Percentiles rank a stretch among this genome's conserved stretches.
phyloP scores from a whole-genome alignment of 1,284 basidiomycete genomes.

The Farysia itapuensis region DNA sequence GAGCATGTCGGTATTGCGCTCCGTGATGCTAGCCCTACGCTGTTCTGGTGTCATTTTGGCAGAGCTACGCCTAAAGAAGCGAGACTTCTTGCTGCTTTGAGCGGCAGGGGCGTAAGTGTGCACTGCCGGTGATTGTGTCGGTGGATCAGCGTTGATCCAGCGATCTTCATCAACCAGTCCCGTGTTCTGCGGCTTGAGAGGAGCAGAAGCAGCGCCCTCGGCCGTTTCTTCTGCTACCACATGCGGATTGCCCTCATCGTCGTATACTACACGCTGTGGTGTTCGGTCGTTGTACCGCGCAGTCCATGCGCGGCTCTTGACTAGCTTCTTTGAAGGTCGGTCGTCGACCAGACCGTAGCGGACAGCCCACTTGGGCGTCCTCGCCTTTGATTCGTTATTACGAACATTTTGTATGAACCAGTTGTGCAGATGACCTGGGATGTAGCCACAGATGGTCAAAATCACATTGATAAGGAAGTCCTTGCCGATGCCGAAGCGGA shows the following conservation, averaged over 20 bases:
- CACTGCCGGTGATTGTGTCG: no score
- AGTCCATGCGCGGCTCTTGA: constrained; percentile 39
- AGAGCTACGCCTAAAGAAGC: no score
- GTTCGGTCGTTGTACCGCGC: constrained; percentile 31
- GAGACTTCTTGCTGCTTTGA: no score
- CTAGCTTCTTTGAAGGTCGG: constrained; percentile 9
- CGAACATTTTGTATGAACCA: constrained; percentile 45
- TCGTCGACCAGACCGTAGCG: constrained; percentile 48
- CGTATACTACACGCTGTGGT: constrained; percentile 30
- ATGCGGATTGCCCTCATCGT: constrained; percentile 40
- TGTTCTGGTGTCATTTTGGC: no score
- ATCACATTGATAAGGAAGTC: constrained; percentile 93
- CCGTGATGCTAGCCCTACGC: no score
- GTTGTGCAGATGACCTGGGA: constrained; percentile 62
- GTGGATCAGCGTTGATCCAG: constrained; percentile 23
- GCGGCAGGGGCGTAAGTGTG: no score
- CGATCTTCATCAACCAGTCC: constrained; percentile 17
- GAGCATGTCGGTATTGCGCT: no score
- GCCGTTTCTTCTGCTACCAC: constrained; percentile 6
- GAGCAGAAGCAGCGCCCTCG: not conserved
- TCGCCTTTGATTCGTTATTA: constrained; percentile 42
- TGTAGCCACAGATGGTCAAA: constrained; percentile 75
- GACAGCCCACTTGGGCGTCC: constrained; percentile 49
- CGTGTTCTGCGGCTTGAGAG: constrained; percentile 6
- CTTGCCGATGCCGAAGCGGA: constrained; percentile 85